These are phyloP conservation scores for Polychytrium aggregatum DNA, from an alignment of 192 early-diverging fungal species.

Conservation along the genomic window DNA sequence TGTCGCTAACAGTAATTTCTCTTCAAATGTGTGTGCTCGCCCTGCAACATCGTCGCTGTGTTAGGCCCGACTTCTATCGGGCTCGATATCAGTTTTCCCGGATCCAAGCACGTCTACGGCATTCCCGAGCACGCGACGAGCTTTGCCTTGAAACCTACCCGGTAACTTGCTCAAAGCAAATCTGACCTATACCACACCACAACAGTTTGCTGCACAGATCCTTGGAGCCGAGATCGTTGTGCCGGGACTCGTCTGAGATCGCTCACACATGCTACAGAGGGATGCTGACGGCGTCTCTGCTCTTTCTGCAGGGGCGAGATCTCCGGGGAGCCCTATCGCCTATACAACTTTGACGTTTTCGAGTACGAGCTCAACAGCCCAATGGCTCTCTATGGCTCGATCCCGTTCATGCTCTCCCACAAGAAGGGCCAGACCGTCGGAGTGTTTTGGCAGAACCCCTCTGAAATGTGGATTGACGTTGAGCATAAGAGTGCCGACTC, in stretches of 20 bases:
- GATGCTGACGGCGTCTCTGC: neutral
- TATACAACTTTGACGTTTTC: slow-evolving; percentile 98
- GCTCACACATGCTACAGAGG: too few relatives aligned
- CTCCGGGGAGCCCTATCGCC: slow-evolving; percentile 93
- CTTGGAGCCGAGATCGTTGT: too few relatives aligned
- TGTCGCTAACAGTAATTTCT: too few relatives aligned
- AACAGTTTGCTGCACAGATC: too few relatives aligned
- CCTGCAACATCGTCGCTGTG: neutral
- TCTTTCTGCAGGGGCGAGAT: slow-evolving; percentile 34
- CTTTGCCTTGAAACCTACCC: slow-evolving; percentile 82
- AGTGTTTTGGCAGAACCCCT: slow-evolving; percentile 84
- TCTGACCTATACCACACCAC: too few relatives aligned
- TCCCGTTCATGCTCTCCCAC: slow-evolving; percentile 92
- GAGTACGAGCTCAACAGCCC: slow-evolving; percentile 92
- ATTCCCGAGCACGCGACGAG: slow-evolving; percentile 87
- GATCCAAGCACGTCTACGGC: slow-evolving; percentile 82
- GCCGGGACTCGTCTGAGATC: too few relatives aligned
- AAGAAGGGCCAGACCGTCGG: slow-evolving; percentile 60
- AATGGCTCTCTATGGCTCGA: slow-evolving; percentile 91
- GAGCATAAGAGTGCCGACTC: slow-evolving; percentile 19
- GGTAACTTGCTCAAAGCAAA: too few relatives aligned
- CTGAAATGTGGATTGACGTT: slow-evolving; percentile 98
- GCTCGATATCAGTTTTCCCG: slow-evolving; percentile 82
- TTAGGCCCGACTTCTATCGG: slow-evolving; percentile 86
- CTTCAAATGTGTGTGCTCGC: neutral